These are phyloP conservation scores for Venturia nashicola DNA, from an alignment of 2,329 filamentous ascomycete genomes.

Conservation along the genomic window DNA sequence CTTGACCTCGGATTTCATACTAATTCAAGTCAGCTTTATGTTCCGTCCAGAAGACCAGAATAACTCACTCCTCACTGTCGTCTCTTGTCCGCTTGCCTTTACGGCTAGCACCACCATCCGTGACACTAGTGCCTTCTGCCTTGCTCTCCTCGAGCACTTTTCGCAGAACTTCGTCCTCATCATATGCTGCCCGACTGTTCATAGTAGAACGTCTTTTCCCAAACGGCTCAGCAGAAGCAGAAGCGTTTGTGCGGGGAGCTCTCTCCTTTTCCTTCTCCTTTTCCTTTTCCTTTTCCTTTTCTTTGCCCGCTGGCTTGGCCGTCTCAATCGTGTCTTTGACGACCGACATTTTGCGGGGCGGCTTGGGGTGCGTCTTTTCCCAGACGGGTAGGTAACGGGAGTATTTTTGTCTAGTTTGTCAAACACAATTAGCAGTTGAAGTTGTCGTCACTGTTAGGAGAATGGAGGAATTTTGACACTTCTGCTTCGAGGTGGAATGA, in stretches of 20 bases:
- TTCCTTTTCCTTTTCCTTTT: slow-evolving; percentile 38
- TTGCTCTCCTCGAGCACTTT: slow-evolving; percentile 93
- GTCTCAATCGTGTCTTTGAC: slow-evolving; percentile 49
- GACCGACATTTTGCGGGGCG: slow-evolving; percentile 51
- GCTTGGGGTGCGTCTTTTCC: slow-evolving; percentile 35
- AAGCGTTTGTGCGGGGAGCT: slow-evolving; percentile 17
- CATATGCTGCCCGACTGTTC: slow-evolving; percentile 93
- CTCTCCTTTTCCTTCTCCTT: slow-evolving; percentile 39
- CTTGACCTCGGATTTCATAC: slow-evolving; percentile 43
- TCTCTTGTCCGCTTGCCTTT: slow-evolving; percentile 76
- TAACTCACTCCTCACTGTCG: slow-evolving; percentile 83
- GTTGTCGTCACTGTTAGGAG: neutral
- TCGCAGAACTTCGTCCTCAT: slow-evolving; percentile 82
- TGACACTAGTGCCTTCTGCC: slow-evolving; percentile 51
- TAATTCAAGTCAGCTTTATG: neutral
- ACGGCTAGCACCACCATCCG: slow-evolving; percentile 41
- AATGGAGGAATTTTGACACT: neutral
- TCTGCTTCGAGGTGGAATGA: slow-evolving; percentile 3
- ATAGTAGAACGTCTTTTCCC: slow-evolving; percentile 88
- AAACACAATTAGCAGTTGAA: slow-evolving; percentile 3
- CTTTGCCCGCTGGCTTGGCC: slow-evolving; percentile 43
- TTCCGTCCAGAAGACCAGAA: neutral
- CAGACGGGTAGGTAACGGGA: slow-evolving; percentile 52
- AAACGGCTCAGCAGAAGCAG: slow-evolving; percentile 40
- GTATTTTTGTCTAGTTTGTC: slow-evolving; percentile 43